Percentiles rank a stretch among this genome's conserved stretches.
phyloP scores from a whole-genome alignment of 805 yeast genomes.

The Ogataea trehalophila region DNA sequence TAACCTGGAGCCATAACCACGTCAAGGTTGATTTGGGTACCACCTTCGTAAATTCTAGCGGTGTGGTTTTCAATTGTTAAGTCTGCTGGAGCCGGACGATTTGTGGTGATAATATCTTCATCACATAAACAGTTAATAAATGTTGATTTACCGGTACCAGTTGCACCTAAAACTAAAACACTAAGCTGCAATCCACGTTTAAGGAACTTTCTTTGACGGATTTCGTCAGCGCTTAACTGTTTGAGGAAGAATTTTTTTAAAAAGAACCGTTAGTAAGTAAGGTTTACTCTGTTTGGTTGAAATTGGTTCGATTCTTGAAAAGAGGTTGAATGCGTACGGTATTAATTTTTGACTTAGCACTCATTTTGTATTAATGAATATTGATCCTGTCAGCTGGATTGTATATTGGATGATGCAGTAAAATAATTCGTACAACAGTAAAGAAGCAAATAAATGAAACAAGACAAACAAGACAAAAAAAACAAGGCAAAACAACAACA shows the following conservation, averaged over 20 bases:
- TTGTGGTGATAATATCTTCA: constrained; percentile 38
- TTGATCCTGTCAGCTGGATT: neutral
- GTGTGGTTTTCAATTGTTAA: constrained; percentile 28
- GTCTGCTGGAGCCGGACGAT: constrained; percentile 32
- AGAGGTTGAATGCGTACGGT: constrained; percentile 10
- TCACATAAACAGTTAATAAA: constrained; percentile 79
- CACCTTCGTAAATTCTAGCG: constrained; percentile 37
- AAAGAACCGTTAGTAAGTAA: neutral
- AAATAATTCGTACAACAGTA: too few relatives aligned
- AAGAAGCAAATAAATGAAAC: too few relatives aligned
- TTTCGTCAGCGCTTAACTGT: constrained; percentile 30
- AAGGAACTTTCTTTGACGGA: constrained; percentile 40
- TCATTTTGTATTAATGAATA: constrained; percentile 7
- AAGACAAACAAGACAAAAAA: too few relatives aligned
- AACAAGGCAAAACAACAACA: too few relatives aligned
- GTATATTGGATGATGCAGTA: too few relatives aligned
- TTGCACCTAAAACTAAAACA: constrained; percentile 44
- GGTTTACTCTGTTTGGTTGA: too few relatives aligned
- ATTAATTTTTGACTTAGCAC: constrained; percentile 17
- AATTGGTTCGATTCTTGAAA: neutral
- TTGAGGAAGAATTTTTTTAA: neutral
- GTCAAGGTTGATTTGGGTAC: constrained; percentile 49
- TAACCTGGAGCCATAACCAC: constrained; percentile 69
- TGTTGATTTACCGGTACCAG: constrained; percentile 74
- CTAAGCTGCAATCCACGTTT: constrained; percentile 48